phyloP scores from a whole-genome alignment of 2,329 filamentous ascomycete genomes.

The Alternaria longipes region DNA sequence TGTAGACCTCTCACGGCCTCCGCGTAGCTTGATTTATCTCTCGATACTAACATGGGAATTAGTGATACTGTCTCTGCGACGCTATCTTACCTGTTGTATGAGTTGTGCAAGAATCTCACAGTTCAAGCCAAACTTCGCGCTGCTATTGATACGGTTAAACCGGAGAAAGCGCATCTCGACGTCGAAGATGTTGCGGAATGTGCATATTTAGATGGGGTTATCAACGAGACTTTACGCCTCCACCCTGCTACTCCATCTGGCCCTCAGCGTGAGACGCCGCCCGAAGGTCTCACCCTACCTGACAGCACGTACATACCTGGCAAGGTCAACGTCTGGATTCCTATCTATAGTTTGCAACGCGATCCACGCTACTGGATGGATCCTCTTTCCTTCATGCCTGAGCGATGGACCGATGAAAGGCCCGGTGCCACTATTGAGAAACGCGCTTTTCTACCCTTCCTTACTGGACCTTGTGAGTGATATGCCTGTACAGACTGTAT shows the following conservation, averaged over 20 bases:
- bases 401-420: conserved; percentile 42
- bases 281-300: conserved; percentile 43
- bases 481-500: too few relatives aligned
- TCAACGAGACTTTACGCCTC: conserved; percentile 43
- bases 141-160: conserved; percentile 26
- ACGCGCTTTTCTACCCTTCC: conserved; percentile 76
- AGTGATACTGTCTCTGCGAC: conserved; percentile 45
- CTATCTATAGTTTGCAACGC: conserved; percentile 41
- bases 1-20: not conserved
- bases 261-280: conserved; percentile 45
- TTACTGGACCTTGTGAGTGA: conserved; percentile 61
- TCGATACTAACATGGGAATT: not conserved
- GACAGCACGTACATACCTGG: conserved; percentile 45
- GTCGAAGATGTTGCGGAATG: conserved; percentile 37
- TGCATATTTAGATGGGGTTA: conserved; percentile 42
- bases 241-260: conserved; percentile 46
- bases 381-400: conserved; percentile 40
- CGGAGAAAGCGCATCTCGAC: conserved; percentile 34
- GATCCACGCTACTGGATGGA: conserved; percentile 39
- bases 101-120: conserved; percentile 38
- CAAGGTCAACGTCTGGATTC: conserved; percentile 40
- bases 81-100: conserved; percentile 40
- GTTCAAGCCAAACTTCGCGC: conserved; percentile 36
- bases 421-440: conserved; percentile 37
- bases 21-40: not conserved